Evolutionary conservation across 352 stramenopile genomes (phyloP), one percentile per base, ranked within the genome.

Genomic region (Phytophthora meadii): DNA sequence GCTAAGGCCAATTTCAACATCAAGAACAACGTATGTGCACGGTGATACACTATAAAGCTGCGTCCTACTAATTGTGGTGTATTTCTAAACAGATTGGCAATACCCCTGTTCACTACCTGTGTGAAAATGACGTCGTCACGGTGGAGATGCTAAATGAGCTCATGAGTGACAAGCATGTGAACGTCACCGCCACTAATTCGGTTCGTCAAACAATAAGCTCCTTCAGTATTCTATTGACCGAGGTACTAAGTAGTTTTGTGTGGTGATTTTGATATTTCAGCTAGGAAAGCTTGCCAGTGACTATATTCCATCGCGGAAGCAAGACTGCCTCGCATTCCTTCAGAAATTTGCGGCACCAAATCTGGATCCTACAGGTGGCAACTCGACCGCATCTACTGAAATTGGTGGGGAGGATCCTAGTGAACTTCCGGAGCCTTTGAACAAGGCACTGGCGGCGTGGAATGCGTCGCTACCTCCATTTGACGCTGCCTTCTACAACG

Each of bases 381-480:
- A 48, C 34, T 63, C 66, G 5, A 51, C 10, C 10, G 51, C 70
- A 10, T 49, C 70, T 1, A 54, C 65, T 14, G 62, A 68, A 49
- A 67, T 85, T 15, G 87, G 87, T 51, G 84, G 87, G 11, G 87
- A 94, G 68, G 87, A 93, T 39, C 55, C 81, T 2, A 74, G 59
- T 0, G 84, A 92, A 30, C 66, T 94, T 7, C 72, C 82, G 7
- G 56, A 77, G 6, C 56, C 75, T 12, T 73, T 90, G 17, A 74
- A 77, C 19, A 64, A 65, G 22, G 62, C 73, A 7, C 61, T 94
- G 7, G 55, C 28, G 1, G 41, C 58, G n/a, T 94, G 87, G 87
- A 94, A 94, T 55, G 61, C 70, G 9, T 91, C 81, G 32, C 63
- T 94, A 6, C 87, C 87, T 15, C 84, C 87, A 37, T 92, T 92